Evolutionary conservation across 345 rosid species (phyloP), one percentile per base, ranked within the genome.

Genomic region (Brassica carinata): DNA sequence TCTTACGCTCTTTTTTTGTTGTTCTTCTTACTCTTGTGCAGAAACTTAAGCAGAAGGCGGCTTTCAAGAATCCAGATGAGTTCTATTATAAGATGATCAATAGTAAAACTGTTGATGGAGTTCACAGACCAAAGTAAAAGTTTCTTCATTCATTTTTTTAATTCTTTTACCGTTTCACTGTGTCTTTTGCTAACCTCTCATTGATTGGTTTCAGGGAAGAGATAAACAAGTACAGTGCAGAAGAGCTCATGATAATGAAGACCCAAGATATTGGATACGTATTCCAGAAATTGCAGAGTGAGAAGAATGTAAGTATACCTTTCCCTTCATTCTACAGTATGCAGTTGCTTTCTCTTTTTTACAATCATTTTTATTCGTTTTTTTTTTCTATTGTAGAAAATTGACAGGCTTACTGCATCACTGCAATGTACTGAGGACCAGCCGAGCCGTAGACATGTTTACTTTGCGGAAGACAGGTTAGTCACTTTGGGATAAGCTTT

Each of bases 201-300:
- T 53, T 43, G 62, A n/a, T 40, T 75, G 13, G 36, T 71, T 80
- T 19, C 75, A 95, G 99, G 89, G 88, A 82, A 36, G 89, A 86
- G 82, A 83, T 90, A 2, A 90, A 91, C 78, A 90, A 89, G 62
- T 95, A 95, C 84, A 85, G 85, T 71, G 85, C 86, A 8, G 98
- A 91, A 71, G 97, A 93, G 79, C 91, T 93, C 64, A 84, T 88
- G 93, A 9, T 91, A 65, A 95, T 92, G 99, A 93, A 93, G 85
- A 93, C 99, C 0, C 99, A 91, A 75, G 99, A 94, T 80, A 82
- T 90, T 26, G 99, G 99, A 64, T 95, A 95, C 74, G 76, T 95
- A 68, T 87, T 88, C 77, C 96, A 91, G 74, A 95, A 91, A 72
- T 67, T 88, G 84, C 99, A 95, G 81, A 89, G 89, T 70, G 99